Conservation (phyloP, 164 flowering plant species). For the Nelumbo lutea region DNA sequence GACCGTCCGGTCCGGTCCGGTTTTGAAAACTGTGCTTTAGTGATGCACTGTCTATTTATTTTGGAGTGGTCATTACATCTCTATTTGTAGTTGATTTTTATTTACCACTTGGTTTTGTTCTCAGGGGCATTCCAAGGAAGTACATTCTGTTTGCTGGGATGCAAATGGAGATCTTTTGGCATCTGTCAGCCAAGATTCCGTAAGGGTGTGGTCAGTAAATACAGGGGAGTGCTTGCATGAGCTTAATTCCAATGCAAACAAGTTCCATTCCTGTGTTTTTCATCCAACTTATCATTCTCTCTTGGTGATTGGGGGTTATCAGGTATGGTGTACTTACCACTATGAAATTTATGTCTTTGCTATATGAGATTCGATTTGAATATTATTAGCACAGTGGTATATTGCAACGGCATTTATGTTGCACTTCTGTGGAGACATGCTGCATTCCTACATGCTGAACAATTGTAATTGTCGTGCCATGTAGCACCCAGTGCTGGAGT, state of each 20-base stretch:
- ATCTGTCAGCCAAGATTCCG: slow-evolving; percentile 70
- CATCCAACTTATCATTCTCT: slow-evolving; percentile 76
- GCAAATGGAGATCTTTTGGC: slow-evolving; percentile 73
- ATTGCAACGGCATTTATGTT: no score
- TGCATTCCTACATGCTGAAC: no score
- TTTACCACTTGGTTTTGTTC: neutral
- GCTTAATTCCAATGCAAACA: slow-evolving; percentile 61
- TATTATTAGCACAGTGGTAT: no score
- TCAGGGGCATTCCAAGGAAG: slow-evolving; percentile 67
- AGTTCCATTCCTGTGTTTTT: slow-evolving; percentile 85
- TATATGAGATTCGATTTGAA: no score
- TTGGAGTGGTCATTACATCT: neutral
- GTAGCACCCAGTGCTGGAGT: no score
- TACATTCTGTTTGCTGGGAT: slow-evolving; percentile 86
- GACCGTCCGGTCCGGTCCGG: no score
- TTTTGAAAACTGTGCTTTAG: neutral
- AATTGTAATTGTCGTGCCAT: no score
- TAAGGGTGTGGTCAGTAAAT: slow-evolving; percentile 68
- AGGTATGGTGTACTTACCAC: slow-evolving; percentile 34
- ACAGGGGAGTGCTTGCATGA: slow-evolving; percentile 86
- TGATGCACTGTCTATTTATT: no score
- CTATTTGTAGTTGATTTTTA: neutral
- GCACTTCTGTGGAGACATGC: no score
- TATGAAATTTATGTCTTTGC: neutral
- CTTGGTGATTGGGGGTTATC: slow-evolving; percentile 74